Evolutionary conservation across 345 rosid species (phyloP).

Genomic region (Eutrema japonicum): DNA sequence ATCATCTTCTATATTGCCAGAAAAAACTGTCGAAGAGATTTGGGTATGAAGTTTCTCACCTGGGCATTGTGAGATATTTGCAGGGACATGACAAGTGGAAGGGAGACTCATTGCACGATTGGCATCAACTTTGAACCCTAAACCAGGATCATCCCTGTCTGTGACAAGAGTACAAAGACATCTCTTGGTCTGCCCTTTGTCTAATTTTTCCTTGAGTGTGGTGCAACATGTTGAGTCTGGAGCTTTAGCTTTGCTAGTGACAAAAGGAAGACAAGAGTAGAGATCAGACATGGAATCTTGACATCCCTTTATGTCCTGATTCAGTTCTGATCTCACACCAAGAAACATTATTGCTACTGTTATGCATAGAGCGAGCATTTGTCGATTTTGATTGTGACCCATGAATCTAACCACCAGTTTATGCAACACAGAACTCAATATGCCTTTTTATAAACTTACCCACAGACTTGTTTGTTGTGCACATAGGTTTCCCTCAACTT

Average conservation of each 20-base stretch:
- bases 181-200: constrained; percentile 48
- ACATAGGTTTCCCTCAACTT: constrained; percentile 22
- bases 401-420: constrained; percentile 18
- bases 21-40: not conserved
- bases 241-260: constrained; percentile 42
- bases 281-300: constrained; percentile 45
- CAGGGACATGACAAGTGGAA: constrained; percentile 45
- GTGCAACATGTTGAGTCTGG: constrained; percentile 51
- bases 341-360: constrained; percentile 36
- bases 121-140: constrained; percentile 53
- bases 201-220: constrained; percentile 32
- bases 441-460: constrained; percentile 25
- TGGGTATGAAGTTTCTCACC: constrained; percentile 34
- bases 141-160: constrained; percentile 48
- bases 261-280: constrained; percentile 50
- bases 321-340: constrained; percentile 46
- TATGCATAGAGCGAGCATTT: constrained; percentile 27
- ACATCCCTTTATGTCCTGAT: constrained; percentile 48
- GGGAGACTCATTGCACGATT: constrained; percentile 52
- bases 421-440: constrained; percentile 1
- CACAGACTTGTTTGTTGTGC: constrained; percentile 12
- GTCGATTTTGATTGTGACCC: constrained; percentile 33
- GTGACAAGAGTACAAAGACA: constrained; percentile 49
- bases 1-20: not conserved
- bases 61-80: constrained; percentile 48